These are phyloP conservation scores for Chenopodium quinoa DNA, from an alignment of 148 eudicot species.

Conservation along the genomic window DNA sequence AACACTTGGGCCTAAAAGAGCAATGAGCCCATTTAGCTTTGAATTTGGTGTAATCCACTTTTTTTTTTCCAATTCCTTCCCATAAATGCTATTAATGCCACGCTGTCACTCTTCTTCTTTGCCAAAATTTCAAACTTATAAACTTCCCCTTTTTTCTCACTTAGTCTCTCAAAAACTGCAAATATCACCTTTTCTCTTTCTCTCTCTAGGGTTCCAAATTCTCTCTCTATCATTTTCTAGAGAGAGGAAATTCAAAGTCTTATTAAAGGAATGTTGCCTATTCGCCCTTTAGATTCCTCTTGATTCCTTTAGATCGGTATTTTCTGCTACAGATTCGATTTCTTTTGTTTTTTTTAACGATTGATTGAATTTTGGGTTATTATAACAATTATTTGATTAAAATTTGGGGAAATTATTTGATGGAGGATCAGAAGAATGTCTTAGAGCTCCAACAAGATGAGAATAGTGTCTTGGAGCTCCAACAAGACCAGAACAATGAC, in stretches of 20 bases:
- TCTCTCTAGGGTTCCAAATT: constrained; percentile 41
- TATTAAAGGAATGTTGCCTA: neutral
- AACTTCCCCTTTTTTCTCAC: neutral
- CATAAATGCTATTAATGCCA: constrained; percentile 7
- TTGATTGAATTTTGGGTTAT: neutral
- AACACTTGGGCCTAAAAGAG: too few relatives aligned
- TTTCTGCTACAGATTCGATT: neutral
- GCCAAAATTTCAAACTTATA: neutral
- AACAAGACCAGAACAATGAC: too few relatives aligned
- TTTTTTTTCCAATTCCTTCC: too few relatives aligned
- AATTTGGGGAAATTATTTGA: neutral
- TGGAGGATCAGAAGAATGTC: neutral
- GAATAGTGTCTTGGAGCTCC: too few relatives aligned
- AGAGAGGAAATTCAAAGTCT: neutral
- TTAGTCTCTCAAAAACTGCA: neutral
- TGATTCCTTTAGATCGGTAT: constrained; percentile 26
- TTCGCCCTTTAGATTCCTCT: constrained; percentile 7
- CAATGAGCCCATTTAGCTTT: too few relatives aligned
- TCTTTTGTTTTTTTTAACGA: neutral
- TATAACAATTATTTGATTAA: neutral
- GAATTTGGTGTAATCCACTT: too few relatives aligned
- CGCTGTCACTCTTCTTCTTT: constrained; percentile 19
- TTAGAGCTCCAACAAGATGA: too few relatives aligned
- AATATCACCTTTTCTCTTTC: constrained; percentile 10
- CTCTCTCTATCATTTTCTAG: neutral